phyloP scores from a whole-genome alignment of 2,329 filamentous ascomycete species.

The Botrytis deweyae region DNA sequence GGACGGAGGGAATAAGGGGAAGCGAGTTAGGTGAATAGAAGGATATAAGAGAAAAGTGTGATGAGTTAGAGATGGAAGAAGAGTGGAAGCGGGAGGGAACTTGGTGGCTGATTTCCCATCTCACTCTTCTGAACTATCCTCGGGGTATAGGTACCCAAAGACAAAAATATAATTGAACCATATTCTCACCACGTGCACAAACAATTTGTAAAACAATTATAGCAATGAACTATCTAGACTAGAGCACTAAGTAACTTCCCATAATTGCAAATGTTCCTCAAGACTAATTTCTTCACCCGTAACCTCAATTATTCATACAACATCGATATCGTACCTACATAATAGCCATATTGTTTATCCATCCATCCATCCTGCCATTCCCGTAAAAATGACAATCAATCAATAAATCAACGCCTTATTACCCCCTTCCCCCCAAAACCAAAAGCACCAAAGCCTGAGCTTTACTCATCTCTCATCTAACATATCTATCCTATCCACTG shows the following conservation, averaged over 20 bases:
- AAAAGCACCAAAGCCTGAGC: constrained; percentile 18
- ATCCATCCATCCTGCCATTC: constrained; percentile 4
- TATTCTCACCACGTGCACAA: neutral
- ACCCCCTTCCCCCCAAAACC: neutral
- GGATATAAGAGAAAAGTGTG: neutral
- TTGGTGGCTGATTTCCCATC: neutral
- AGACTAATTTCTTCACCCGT: neutral
- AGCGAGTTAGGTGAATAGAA: neutral
- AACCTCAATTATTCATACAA: constrained; percentile 7
- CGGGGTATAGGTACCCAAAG: too few species aligned
- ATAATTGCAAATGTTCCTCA: neutral
- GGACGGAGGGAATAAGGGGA: neutral
- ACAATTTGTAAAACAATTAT: neutral
- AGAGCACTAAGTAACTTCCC: neutral
- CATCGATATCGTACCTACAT: constrained; percentile 2
- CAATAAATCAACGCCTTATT: neutral
- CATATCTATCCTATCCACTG: constrained; percentile 64
- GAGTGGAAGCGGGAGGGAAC: neutral
- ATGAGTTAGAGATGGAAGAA: neutral
- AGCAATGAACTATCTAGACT: neutral
- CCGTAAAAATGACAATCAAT: neutral
- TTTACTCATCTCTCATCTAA: constrained; percentile 6
- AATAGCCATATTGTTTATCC: constrained; percentile 7
- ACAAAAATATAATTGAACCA: neutral
- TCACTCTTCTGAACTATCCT: neutral